phyloP scores from a whole-genome alignment of 805 yeast species.

The Pichia thaimueangensis region DNA sequence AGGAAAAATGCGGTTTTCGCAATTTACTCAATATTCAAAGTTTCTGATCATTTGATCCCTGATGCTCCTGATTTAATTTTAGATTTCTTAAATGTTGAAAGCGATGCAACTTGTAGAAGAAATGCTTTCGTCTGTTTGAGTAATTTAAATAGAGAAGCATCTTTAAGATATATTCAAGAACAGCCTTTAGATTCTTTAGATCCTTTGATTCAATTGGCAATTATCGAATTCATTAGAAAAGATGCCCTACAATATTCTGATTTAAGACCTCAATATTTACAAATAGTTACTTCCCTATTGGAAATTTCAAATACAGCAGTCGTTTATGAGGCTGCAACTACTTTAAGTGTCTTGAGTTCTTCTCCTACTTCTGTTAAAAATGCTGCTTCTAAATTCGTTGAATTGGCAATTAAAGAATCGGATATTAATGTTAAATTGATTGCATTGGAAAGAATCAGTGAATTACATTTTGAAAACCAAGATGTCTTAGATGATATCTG shows the following conservation, averaged over 20 bases:
- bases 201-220: constrained; percentile 78
- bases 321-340: constrained; percentile 84
- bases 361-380: constrained; percentile 62
- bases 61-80: constrained; percentile 87
- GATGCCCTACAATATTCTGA: constrained; percentile 64
- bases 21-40: constrained; percentile 71
- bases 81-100: constrained; percentile 70
- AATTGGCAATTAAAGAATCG: constrained; percentile 84
- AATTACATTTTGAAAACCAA: constrained; percentile 65
- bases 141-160: constrained; percentile 75
- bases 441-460: constrained; percentile 79
- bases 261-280: constrained; percentile 64
- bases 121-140: constrained; percentile 89
- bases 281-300: constrained; percentile 64
- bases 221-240: constrained; percentile 83
- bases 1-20: constrained; percentile 96
- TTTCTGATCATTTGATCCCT: constrained; percentile 82
- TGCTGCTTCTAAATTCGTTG: constrained; percentile 83
- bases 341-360: constrained; percentile 51
- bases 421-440: constrained; percentile 93
- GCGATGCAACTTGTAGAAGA: constrained; percentile 90
- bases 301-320: constrained; percentile 69
- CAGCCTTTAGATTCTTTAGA: constrained; percentile 63
- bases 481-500: constrained; percentile 80
- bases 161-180: constrained; percentile 74